Conservation (phyloP, 257 asterid genomes). For the Henckelia pumila region DNA sequence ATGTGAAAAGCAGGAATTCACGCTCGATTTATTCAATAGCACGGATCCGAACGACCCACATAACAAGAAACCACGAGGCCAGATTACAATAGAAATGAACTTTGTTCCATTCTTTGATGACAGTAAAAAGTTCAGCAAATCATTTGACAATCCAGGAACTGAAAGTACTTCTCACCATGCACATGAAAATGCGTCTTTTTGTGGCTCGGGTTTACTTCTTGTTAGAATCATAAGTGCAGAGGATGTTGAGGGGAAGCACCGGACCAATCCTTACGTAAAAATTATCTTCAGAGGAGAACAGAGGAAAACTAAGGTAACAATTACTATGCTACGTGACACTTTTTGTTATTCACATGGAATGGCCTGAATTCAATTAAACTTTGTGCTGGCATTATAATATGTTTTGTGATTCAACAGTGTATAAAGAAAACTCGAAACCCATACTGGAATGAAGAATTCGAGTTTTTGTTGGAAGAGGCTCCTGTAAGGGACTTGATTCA, state of each 20-base stretch:
- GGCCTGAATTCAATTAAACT: background rate
- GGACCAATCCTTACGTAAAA: constrained; percentile 53
- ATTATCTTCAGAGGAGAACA: constrained; percentile 63
- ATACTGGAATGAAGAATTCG: constrained; percentile 73
- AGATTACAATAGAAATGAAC: constrained; percentile 41
- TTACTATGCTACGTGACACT: constrained; percentile 1
- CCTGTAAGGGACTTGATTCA: constrained; percentile 62
- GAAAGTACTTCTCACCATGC: constrained; percentile 29
- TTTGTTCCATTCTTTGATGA: constrained; percentile 74
- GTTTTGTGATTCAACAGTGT: constrained; percentile 27
- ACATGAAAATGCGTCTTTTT: constrained; percentile 30
- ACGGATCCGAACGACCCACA: constrained; percentile 50
- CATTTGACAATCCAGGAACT: constrained; percentile 16
- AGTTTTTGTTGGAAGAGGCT: constrained; percentile 70
- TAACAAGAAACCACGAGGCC: constrained; percentile 59
- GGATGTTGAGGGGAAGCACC: constrained; percentile 67
- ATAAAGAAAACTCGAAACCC: constrained; percentile 64
- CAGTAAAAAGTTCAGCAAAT: constrained; percentile 39
- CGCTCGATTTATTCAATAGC: constrained; percentile 57
- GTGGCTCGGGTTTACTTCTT: constrained; percentile 66
- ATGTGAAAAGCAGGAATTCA: constrained; percentile 46
- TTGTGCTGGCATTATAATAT: background rate
- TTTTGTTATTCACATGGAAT: too few relatives aligned
- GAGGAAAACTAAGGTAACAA: constrained; percentile 67
- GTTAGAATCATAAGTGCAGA: constrained; percentile 53